A percentile compares a stretch with the other conserved stretches of the same genome.
These are phyloP conservation scores for Fusarium torulosum DNA, from an alignment of 2,329 filamentous ascomycete species.

Conservation along the genomic window DNA sequence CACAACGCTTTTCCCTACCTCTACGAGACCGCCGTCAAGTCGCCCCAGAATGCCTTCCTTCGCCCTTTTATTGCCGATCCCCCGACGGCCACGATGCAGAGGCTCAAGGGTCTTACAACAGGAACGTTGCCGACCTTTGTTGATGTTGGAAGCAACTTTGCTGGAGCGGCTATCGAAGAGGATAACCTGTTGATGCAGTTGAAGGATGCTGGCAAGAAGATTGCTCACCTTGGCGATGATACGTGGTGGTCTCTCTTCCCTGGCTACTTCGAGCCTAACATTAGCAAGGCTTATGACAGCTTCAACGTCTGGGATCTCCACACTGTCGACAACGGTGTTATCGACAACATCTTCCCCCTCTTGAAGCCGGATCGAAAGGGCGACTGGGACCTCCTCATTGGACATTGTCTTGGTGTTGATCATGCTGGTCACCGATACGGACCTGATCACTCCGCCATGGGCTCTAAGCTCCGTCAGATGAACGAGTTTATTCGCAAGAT, in stretches of 20 bases:
- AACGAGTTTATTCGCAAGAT: conserved; percentile 81
- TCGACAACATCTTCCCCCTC: conserved; percentile 89
- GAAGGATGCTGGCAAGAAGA: conserved; percentile 73
- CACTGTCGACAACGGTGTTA: conserved; percentile 95
- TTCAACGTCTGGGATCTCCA: conserved; percentile 99
- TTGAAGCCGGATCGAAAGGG: conserved; percentile 72
- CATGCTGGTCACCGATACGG: conserved; percentile 97
- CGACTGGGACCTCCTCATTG: conserved; percentile 95
- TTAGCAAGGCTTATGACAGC: conserved; percentile 92
- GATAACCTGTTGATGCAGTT: conserved; percentile 81
- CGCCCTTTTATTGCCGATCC: conserved; percentile 97
- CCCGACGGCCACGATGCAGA: conserved; percentile 91
- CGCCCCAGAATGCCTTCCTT: conserved; percentile 86
- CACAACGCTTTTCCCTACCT: conserved; percentile 91
- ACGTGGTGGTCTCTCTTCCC: conserved; percentile 97
- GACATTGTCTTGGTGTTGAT: conserved; percentile 94
- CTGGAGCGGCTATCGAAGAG: conserved; percentile 94
- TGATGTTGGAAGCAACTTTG: conserved; percentile 94
- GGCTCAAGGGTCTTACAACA: conserved; percentile 93
- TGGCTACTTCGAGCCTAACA: conserved; percentile 87
- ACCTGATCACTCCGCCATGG: conserved; percentile 92
- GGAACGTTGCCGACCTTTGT: conserved; percentile 95
- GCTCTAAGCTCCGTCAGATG: conserved; percentile 91
- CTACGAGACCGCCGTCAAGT: conserved; percentile 81
- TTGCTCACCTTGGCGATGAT: conserved; percentile 97